These are phyloP conservation scores for Colletotrichum australisinense DNA, from an alignment of 2,329 filamentous ascomycete species.

Conservation along the genomic window DNA sequence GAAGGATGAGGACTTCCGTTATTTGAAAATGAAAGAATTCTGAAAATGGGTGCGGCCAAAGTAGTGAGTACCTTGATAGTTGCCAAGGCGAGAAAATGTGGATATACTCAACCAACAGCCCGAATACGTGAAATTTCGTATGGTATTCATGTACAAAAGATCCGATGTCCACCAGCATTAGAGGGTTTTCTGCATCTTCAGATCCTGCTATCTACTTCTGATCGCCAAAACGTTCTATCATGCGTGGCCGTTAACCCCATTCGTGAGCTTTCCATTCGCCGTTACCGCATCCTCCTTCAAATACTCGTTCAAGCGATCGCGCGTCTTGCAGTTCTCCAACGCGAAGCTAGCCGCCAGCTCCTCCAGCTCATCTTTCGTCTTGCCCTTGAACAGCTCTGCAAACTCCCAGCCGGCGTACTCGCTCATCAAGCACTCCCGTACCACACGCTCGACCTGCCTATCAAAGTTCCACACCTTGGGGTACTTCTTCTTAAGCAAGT, in stretches of 20 bases:
- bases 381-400: conserved; percentile 64
- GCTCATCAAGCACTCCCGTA: conserved; percentile 53
- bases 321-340: conserved; percentile 63
- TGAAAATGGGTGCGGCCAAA: not conserved
- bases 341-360: conserved; percentile 62
- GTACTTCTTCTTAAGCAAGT: conserved; percentile 56
- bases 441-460: conserved; percentile 59
- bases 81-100: not conserved
- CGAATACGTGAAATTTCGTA: not conserved
- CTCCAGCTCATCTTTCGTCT: conserved; percentile 63
- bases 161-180: not conserved
- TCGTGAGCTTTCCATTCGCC: not conserved
- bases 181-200: too few species aligned
- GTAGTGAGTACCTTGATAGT: not conserved
- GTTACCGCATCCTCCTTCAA: conserved; percentile 54
- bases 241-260: not conserved
- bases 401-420: conserved; percentile 65
- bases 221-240: too few species aligned
- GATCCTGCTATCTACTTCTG: too few species aligned
- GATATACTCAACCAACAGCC: not conserved
- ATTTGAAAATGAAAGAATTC: not conserved
- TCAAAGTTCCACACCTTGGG: conserved; percentile 63
- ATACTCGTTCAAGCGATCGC: conserved; percentile 63
- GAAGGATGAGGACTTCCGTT: not conserved
- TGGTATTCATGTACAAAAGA: not conserved